A percentile compares a stretch with the other conserved stretches of the same genome.
These are phyloP conservation scores for Thielaviopsis cerberus DNA, from an alignment of 2,329 filamentous ascomycete genomes.

Conservation along the genomic window DNA sequence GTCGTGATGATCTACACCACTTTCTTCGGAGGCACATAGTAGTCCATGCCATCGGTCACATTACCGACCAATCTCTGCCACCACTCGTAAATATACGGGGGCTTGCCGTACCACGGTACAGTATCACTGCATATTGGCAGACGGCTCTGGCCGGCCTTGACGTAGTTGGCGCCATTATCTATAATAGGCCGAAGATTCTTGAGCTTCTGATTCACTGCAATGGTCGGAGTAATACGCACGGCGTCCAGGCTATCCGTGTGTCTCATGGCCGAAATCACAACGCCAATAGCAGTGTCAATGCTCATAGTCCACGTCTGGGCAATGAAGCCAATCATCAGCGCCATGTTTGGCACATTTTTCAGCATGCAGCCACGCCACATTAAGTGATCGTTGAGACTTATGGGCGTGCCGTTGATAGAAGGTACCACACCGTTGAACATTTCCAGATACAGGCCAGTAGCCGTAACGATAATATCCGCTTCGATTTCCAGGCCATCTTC, in stretches of 20 bases:
- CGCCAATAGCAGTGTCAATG: slow-evolving; percentile 33
- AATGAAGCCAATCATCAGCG: slow-evolving; percentile 44
- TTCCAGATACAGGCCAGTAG: slow-evolving; percentile 44
- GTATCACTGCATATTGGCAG: slow-evolving; percentile 21
- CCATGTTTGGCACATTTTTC: slow-evolving; percentile 45
- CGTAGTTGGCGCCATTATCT: slow-evolving; percentile 15
- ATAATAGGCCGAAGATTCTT: not conserved
- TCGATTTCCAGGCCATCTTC: slow-evolving; percentile 25
- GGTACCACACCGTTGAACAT: slow-evolving; percentile 35
- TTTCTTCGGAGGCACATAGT: slow-evolving; percentile 1
- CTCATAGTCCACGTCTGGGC: slow-evolving; percentile 51
- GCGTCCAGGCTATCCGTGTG: slow-evolving; percentile 27
- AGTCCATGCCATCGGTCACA: slow-evolving; percentile 2
- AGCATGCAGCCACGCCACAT: slow-evolving; percentile 49
- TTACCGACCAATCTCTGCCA: slow-evolving; percentile 1
- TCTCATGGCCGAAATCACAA: slow-evolving; percentile 31
- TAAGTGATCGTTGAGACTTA: slow-evolving; percentile 32
- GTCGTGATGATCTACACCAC: not conserved
- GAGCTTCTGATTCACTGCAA: slow-evolving; percentile 12
- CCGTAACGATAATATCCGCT: slow-evolving; percentile 50
- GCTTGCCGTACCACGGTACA: slow-evolving; percentile 21
- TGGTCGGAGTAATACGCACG: slow-evolving; percentile 25
- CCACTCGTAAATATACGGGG: slow-evolving; percentile 1
- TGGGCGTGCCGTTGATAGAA: slow-evolving; percentile 31
- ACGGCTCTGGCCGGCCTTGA: slow-evolving; percentile 20